Percentiles rank a stretch among this genome's conserved stretches.
phyloP scores from a whole-genome alignment of 2,329 filamentous ascomycete genomes.

The Ophiostoma sp. region DNA sequence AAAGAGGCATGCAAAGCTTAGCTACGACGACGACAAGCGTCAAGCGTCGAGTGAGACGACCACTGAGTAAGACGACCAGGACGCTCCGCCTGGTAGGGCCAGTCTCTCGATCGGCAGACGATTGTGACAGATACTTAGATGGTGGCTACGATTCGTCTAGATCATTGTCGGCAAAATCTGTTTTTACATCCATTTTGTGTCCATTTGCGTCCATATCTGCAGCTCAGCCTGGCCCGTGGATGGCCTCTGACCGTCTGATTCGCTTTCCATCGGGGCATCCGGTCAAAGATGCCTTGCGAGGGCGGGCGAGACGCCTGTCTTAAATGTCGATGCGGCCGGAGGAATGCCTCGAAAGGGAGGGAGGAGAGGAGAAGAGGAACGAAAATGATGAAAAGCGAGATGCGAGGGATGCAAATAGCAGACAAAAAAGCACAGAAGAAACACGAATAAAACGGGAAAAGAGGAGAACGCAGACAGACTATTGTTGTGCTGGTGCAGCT shows the following conservation, averaged over 20 bases:
- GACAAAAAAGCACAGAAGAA: not conserved
- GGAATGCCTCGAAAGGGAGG: not conserved
- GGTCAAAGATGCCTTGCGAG: not conserved
- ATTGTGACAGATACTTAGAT: not conserved
- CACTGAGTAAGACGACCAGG: not conserved
- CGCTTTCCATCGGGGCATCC: not conserved
- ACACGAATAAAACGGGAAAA: not conserved
- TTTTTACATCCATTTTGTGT: no score
- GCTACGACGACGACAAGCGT: not conserved
- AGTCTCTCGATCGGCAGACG: not conserved
- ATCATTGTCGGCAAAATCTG: not conserved
- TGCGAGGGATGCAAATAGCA: not conserved
- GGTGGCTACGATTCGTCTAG: conserved; percentile 7
- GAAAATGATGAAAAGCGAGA: not conserved
- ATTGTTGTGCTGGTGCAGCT: not conserved
- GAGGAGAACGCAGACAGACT: not conserved
- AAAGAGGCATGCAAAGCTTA: not conserved
- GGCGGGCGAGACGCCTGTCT: conserved; percentile 6
- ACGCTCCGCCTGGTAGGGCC: not conserved
- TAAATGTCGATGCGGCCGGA: not conserved
- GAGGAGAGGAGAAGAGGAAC: no score
- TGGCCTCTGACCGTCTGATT: not conserved
- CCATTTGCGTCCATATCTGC: not conserved
- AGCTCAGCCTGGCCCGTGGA: not conserved
- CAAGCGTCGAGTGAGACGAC: not conserved